Percentiles rank a stretch among this genome's conserved stretches.
phyloP scores from a whole-genome alignment of 345 rosid genomes.

The Salix exigua region DNA sequence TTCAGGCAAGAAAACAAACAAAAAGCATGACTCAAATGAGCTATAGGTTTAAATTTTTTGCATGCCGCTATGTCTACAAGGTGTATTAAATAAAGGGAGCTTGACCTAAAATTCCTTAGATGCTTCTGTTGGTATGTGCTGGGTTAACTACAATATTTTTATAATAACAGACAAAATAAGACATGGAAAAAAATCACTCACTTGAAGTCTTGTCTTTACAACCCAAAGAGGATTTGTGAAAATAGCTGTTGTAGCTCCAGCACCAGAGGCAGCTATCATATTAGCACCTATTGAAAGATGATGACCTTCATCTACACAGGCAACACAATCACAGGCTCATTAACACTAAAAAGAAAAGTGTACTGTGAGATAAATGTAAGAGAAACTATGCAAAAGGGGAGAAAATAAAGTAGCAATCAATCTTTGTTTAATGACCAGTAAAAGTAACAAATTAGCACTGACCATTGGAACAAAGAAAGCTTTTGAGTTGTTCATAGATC shows the following conservation, averaged over 20 bases:
- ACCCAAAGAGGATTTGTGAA: conserved; percentile 92
- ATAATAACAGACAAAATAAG: background rate
- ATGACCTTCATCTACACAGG: conserved; percentile 42
- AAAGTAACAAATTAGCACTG: conserved; percentile 21
- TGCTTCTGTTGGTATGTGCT: background rate
- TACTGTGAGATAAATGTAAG: background rate
- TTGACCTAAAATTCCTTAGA: background rate
- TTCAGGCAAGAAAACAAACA: background rate
- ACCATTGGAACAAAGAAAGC: conserved; percentile 54
- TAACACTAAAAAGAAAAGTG: background rate
- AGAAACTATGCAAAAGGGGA: background rate
- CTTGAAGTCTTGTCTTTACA: conserved; percentile 90
- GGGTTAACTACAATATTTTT: background rate
- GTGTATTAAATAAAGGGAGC: background rate
- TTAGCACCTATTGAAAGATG: conserved; percentile 68
- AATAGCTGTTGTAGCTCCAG: conserved; percentile 78
- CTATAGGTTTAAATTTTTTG: background rate
- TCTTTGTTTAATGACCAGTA: background rate
- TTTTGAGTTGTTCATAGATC: conserved; percentile 77
- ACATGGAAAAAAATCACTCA: conserved; percentile 18
- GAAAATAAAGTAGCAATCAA: background rate
- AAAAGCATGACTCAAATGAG: background rate
- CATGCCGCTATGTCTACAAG: background rate
- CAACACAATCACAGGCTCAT: background rate
- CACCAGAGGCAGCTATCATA: conserved; percentile 82